phyloP scores from a whole-genome alignment of 1,284 basidiomycete species.

The Peniophora sp. region DNA sequence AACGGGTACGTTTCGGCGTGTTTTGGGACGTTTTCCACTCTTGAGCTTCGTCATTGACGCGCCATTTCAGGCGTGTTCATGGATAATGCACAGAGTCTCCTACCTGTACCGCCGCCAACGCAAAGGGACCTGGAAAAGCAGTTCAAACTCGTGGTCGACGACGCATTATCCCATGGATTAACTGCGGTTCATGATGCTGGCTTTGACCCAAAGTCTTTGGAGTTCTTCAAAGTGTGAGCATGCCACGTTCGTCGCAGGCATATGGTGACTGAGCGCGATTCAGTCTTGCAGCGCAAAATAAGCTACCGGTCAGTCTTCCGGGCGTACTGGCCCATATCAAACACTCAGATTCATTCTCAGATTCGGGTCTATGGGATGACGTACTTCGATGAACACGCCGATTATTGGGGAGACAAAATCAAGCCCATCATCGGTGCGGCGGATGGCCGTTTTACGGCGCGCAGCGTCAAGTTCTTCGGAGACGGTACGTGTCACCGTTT shows the following conservation, averaged over 20 bases:
- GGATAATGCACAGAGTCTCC: constrained; percentile 64
- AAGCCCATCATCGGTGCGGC: constrained; percentile 48
- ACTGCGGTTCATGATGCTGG: constrained; percentile 84
- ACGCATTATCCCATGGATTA: constrained; percentile 66
- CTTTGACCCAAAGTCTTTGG: constrained; percentile 57
- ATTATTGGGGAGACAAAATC: constrained; percentile 72
- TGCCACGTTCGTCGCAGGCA: not conserved
- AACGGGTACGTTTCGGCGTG: constrained; percentile 43
- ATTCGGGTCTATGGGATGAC: constrained; percentile 71
- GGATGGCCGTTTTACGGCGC: constrained; percentile 58
- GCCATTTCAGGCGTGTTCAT: constrained; percentile 64
- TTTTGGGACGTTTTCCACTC: constrained; percentile 14
- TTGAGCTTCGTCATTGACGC: constrained; percentile 5
- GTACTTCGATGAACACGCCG: constrained; percentile 57
- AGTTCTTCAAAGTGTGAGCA: constrained; percentile 63
- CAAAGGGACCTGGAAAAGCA: constrained; percentile 55
- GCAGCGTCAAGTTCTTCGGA: constrained; percentile 86
- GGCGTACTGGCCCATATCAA: not conserved
- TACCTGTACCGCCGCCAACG: constrained; percentile 57
- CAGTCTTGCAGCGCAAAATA: constrained; percentile 52
- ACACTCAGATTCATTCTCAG: constrained; percentile 26
- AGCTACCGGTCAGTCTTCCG: constrained; percentile 49
- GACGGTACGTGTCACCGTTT: constrained; percentile 45
- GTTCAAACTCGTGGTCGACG: constrained; percentile 56
- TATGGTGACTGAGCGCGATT: not conserved